A percentile compares a stretch with the other conserved stretches of the same genome.
Conservation (phyloP, 2,329 filamentous ascomycete genomes). For the Claviceps monticola region DNA sequence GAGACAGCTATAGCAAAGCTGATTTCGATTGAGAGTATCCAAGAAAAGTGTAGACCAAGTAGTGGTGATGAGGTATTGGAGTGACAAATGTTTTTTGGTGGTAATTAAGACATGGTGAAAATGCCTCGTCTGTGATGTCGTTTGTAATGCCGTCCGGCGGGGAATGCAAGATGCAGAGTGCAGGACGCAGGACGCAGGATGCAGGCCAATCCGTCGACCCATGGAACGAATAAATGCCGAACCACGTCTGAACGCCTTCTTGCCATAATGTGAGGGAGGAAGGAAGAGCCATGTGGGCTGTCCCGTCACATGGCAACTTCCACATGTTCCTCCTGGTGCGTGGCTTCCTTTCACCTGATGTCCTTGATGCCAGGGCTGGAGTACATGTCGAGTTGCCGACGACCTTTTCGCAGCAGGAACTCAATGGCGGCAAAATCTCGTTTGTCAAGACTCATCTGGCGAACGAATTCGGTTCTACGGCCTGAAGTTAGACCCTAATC, state of each 20-base stretch:
- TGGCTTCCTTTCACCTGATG: constrained; percentile 5
- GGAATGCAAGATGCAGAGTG: background rate
- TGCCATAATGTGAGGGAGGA: background rate
- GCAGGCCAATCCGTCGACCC: background rate
- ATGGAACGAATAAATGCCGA: background rate
- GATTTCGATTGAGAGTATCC: constrained; percentile 12
- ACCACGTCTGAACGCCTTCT: background rate
- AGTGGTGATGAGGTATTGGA: constrained; percentile 1
- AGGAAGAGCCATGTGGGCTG: background rate
- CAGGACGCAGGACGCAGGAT: background rate
- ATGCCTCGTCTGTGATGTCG: constrained; percentile 3
- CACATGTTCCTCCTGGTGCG: background rate
- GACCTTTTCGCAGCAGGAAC: constrained; percentile 69
- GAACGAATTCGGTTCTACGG: constrained; percentile 52
- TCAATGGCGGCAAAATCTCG: constrained; percentile 80
- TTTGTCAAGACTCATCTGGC: constrained; percentile 54
- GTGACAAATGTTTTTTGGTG: constrained; percentile 2
- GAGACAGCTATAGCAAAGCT: constrained; percentile 5
- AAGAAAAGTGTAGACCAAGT: constrained; percentile 9
- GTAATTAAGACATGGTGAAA: constrained; percentile 6
- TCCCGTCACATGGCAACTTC: background rate
- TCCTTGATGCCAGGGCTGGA: constrained; percentile 70
- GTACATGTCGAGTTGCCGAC: constrained; percentile 69
- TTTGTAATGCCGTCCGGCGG: background rate
- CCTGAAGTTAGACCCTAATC: background rate